These are phyloP conservation scores for Galerina sulciceps DNA, from an alignment of 768 basidiomycete species.

Conservation along the genomic window DNA sequence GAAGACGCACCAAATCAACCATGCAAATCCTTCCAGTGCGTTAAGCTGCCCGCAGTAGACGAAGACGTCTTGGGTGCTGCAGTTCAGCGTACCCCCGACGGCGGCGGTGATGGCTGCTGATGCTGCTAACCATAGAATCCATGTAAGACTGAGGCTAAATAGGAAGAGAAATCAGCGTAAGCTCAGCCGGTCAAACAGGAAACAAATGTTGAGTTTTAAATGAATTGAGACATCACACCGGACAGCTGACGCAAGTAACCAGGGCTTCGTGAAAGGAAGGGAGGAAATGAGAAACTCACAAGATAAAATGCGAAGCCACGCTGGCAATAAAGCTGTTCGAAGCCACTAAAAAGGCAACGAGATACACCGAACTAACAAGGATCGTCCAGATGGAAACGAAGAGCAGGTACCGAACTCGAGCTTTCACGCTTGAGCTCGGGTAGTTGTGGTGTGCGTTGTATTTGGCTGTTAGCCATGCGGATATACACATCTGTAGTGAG, in stretches of 20 bases:
- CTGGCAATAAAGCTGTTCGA: conserved; percentile 56
- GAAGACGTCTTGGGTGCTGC: conserved; percentile 50
- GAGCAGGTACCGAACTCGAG: conserved; percentile 65
- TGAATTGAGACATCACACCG: too few species aligned
- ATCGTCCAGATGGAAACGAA: conserved; percentile 76
- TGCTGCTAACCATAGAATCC: conserved; percentile 77
- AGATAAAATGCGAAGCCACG: conserved; percentile 62
- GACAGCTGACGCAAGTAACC: background rate
- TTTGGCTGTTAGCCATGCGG: conserved; percentile 69
- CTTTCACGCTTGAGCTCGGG: conserved; percentile 48
- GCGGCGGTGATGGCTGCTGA: conserved; percentile 70
- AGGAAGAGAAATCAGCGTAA: background rate
- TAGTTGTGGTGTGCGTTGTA: conserved; percentile 63
- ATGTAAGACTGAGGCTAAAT: conserved; percentile 63
- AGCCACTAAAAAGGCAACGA: conserved; percentile 58
- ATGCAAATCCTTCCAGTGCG: conserved; percentile 72
- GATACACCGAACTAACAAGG: conserved; percentile 51
- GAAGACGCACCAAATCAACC: conserved; percentile 65
- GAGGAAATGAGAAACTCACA: conserved; percentile 44
- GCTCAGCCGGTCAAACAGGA: too few species aligned
- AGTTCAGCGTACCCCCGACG: conserved; percentile 71
- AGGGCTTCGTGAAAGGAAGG: background rate
- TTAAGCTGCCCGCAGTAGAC: conserved; percentile 77
- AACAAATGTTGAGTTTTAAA: too few species aligned
- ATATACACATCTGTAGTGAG: conserved; percentile 44